Conservation (phyloP, 2,329 filamentous ascomycete genomes). For the Claviceps sorghi region DNA sequence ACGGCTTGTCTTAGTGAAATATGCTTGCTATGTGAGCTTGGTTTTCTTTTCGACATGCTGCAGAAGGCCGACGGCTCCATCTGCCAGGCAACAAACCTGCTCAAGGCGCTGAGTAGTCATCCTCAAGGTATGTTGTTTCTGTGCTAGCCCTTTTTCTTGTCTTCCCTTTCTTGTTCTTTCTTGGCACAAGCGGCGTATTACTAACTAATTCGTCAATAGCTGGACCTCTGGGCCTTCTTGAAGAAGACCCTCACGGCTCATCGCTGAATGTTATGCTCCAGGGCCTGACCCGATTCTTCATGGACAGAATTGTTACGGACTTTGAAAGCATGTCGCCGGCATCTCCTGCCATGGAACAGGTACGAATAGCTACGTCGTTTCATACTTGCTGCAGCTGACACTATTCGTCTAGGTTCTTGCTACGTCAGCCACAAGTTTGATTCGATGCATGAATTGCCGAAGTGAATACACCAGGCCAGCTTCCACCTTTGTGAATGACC, state of each 20-base stretch:
- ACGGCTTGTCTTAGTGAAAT: conserved; percentile 68
- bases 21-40: conserved; percentile 85
- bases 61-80: conserved; percentile 89
- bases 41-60: conserved; percentile 94
- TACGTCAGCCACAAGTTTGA: conserved; percentile 56
- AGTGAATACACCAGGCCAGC: conserved; percentile 74
- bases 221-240: conserved; percentile 62
- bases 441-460: conserved; percentile 73
- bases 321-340: conserved; percentile 52
- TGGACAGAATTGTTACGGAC: conserved; percentile 68
- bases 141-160: too few species aligned
- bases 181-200: not conserved
- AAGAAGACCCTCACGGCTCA: conserved; percentile 63
- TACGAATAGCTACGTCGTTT: conserved; percentile 15
- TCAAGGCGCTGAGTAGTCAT: conserved; percentile 76
- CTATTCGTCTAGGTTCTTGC: conserved; percentile 34
- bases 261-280: conserved; percentile 74
- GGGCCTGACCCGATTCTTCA: conserved; percentile 67
- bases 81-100: conserved; percentile 88
- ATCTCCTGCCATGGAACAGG: conserved; percentile 55
- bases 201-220: conserved; percentile 27
- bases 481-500: conserved; percentile 68
- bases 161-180: not conserved
- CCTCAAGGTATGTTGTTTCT: conserved; percentile 44
- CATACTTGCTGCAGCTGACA: not conserved